A percentile compares a stretch with the other conserved stretches of the same genome.
These are phyloP conservation scores for Dothiorella sarmentorum DNA, from an alignment of 2,329 filamentous ascomycete genomes.

Conservation along the genomic window DNA sequence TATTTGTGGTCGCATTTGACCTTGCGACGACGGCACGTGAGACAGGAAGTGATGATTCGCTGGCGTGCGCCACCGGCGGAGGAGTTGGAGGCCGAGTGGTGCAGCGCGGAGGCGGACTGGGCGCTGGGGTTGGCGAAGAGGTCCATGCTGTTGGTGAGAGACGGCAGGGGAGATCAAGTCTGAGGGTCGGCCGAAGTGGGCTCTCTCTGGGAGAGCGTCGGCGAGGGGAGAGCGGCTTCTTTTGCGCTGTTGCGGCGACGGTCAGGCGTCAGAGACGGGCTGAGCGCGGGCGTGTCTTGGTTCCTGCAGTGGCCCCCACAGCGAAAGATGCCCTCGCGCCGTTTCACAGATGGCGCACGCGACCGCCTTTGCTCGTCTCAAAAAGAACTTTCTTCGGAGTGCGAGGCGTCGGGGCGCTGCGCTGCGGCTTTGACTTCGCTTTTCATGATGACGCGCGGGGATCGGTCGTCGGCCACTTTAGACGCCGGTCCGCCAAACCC, in stretches of 20 bases:
- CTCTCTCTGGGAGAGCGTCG: not conserved
- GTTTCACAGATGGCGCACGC: not conserved
- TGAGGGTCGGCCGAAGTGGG: constrained; percentile 11
- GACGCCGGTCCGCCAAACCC: not conserved
- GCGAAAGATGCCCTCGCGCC: constrained; percentile 2
- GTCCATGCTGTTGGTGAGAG: constrained; percentile 1
- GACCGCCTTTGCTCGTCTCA: not conserved
- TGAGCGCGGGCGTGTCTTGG: not conserved
- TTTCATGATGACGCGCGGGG: constrained; percentile 8
- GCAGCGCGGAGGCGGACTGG: not conserved
- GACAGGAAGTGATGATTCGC: constrained; percentile 37
- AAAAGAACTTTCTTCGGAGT: not conserved
- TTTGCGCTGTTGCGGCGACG: not conserved
- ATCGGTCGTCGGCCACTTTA: not conserved
- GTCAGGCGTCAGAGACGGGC: not conserved
- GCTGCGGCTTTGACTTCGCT: not conserved
- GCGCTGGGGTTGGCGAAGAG: constrained; percentile 7
- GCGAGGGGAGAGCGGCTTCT: not conserved
- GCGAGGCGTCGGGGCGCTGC: not conserved
- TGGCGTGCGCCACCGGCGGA: constrained; percentile 25
- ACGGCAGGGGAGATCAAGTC: not conserved
- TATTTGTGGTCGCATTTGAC: constrained; percentile 39
- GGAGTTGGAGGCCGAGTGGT: not conserved
- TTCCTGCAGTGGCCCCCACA: constrained; percentile 14
- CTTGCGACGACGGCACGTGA: constrained; percentile 38